Evolutionary conservation across 805 yeast species (phyloP).

Genomic region (Yamadazyma kitorensis): DNA sequence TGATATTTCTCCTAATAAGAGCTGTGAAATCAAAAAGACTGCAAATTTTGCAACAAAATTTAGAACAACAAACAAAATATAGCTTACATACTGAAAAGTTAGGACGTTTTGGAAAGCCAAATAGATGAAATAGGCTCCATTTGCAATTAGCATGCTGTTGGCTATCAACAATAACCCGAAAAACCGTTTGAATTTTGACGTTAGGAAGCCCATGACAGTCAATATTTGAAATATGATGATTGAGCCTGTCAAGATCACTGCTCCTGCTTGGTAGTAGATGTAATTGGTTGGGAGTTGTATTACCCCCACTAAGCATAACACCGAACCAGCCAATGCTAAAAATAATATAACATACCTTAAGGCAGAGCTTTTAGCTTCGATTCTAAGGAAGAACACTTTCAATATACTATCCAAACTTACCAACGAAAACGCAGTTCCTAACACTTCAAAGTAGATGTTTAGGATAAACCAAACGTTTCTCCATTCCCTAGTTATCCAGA

Average conservation of each 20-base stretch:
- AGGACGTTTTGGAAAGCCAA: conserved; percentile 5
- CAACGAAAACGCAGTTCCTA: conserved; percentile 6
- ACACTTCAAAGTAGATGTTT: conserved; percentile 10
- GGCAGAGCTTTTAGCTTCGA: background rate
- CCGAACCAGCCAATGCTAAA: conserved; percentile 4
- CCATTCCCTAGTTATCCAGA: conserved; percentile 5
- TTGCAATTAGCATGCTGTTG: conserved; percentile 3
- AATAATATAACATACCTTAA: conserved; percentile 3
- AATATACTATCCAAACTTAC: conserved; percentile 5
- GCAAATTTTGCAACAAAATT: conserved; percentile 7
- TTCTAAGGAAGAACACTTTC: conserved; percentile 1
- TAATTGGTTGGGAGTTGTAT: conserved; percentile 6
- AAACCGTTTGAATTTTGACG: conserved; percentile 1
- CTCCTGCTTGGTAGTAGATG: conserved; percentile 11
- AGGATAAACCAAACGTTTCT: conserved; percentile 8
- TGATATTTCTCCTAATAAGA: too few relatives aligned
- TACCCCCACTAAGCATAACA: conserved; percentile 7
- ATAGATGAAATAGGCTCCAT: conserved; percentile 8
- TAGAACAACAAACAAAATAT: conserved; percentile 8
- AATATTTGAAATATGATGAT: conserved; percentile 1
- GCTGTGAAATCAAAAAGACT: conserved; percentile 2
- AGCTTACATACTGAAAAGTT: conserved; percentile 5
- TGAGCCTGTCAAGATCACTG: conserved; percentile 5
- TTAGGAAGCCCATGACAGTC: conserved; percentile 1
- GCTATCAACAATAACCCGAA: conserved; percentile 1